Percentiles rank a stretch among this genome's conserved stretches.
These are phyloP conservation scores for Fusarium sp. DNA, from an alignment of 2,329 filamentous ascomycete species.

Conservation along the genomic window DNA sequence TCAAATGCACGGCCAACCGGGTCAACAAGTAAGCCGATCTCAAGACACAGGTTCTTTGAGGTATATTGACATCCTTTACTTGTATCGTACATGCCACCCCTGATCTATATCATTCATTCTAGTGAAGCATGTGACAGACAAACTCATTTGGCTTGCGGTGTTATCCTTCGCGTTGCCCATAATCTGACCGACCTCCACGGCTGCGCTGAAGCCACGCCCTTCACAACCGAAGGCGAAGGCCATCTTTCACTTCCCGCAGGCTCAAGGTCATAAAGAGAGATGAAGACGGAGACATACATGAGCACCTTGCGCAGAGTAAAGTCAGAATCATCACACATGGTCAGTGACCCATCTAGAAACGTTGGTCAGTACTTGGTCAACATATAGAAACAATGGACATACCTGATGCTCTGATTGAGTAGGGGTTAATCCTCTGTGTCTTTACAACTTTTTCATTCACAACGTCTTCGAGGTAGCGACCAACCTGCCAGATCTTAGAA, in stretches of 20 bases:
- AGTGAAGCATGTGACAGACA: neutral
- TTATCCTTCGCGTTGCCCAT: conserved; percentile 52
- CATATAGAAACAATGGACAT: conserved; percentile 11
- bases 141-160: conserved; percentile 15
- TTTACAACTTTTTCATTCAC: conserved; percentile 46
- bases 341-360: conserved; percentile 49
- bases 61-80: neutral
- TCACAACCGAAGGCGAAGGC: conserved; percentile 44
- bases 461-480: conserved; percentile 51
- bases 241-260: conserved; percentile 49
- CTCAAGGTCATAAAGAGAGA: conserved; percentile 56
- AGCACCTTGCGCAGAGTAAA: conserved; percentile 54
- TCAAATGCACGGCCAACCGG: neutral
- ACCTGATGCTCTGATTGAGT: conserved; percentile 54
- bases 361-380: conserved; percentile 25
- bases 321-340: conserved; percentile 52
- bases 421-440: conserved; percentile 40
- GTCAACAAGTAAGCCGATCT: neutral
- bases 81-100: neutral
- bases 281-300: conserved; percentile 52
- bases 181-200: conserved; percentile 49
- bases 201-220: conserved; percentile 48
- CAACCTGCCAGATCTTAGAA: conserved; percentile 54
- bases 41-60: neutral
- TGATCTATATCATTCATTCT: neutral